A percentile compares a stretch with the other conserved stretches of the same genome.
Conservation (phyloP, 2,329 filamentous ascomycete species). For the Dothiorella sarmentorum region DNA sequence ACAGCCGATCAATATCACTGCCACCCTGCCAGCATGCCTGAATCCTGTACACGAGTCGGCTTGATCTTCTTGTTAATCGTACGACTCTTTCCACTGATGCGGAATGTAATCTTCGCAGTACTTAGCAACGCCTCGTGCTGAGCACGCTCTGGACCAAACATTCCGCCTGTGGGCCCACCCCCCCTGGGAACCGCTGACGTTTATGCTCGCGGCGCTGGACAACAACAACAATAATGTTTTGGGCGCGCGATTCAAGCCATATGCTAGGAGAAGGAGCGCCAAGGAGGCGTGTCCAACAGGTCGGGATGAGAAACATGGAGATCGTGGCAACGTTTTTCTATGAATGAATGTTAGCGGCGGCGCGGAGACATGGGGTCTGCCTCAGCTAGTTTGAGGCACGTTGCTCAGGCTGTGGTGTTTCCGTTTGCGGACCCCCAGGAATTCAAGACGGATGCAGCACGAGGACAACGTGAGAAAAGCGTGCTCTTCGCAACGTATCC, state of each 20-base stretch:
- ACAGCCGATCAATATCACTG: background rate
- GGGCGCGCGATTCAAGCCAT: background rate
- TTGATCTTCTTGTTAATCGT: constrained; percentile 7
- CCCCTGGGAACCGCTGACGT: background rate
- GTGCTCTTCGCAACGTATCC: background rate
- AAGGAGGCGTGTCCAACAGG: background rate
- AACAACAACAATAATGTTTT: background rate
- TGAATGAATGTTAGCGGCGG: background rate
- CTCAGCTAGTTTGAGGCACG: background rate
- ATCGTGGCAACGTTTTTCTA: constrained; percentile 1
- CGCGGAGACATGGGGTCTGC: background rate
- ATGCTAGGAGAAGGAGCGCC: background rate
- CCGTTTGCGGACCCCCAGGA: background rate
- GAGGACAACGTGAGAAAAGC: constrained; percentile 8
- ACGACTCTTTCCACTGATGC: background rate
- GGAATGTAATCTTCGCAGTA: background rate
- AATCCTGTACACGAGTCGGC: background rate
- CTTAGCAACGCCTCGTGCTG: constrained; percentile 7
- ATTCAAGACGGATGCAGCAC: constrained; percentile 7
- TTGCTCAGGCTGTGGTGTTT: constrained; percentile 1
- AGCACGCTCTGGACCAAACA: background rate
- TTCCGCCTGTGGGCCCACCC: background rate
- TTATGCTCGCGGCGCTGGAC: background rate
- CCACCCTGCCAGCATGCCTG: too few species aligned
- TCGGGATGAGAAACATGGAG: background rate